Conservation (phyloP, 176 grass and related monocot genomes). For the Oryza glumipatula region DNA sequence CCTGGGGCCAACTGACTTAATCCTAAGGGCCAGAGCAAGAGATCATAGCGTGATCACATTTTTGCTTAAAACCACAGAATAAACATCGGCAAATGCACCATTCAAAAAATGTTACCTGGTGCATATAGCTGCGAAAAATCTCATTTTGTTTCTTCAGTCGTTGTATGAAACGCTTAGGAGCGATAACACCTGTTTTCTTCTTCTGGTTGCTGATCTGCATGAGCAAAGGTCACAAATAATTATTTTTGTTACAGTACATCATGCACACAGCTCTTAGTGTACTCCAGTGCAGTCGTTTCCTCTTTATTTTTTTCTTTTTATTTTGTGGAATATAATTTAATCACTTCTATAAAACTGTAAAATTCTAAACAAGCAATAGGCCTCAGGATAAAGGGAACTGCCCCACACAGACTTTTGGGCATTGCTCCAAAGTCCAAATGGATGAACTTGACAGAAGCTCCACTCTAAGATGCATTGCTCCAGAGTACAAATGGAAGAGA, state of each 20-base stretch:
- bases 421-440: neutral
- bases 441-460: no score
- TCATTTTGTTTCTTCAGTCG: slow-evolving; percentile 97
- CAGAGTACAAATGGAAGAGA: neutral
- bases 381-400: neutral
- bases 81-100: slow-evolving; percentile 4
- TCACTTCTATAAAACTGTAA: neutral
- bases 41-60: neutral
- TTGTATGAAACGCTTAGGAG: slow-evolving; percentile 95
- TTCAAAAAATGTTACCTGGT: slow-evolving; percentile 66
- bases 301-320: neutral
- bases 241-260: slow-evolving; percentile 5
- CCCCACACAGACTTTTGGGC: neutral
- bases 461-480: neutral
- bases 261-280: neutral
- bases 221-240: neutral
- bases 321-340: neutral
- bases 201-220: slow-evolving; percentile 93
- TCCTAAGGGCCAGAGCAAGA: neutral
- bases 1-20: neutral
- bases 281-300: neutral
- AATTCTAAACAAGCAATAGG: slow-evolving; percentile 16
- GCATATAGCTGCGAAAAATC: slow-evolving; percentile 97
- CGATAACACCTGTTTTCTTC: slow-evolving; percentile 97
- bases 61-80: neutral